Percentiles rank a stretch among this genome's conserved stretches.
Evolutionary conservation across 306 rosid species (phyloP).

Genomic region (Bauhinia variegata): DNA sequence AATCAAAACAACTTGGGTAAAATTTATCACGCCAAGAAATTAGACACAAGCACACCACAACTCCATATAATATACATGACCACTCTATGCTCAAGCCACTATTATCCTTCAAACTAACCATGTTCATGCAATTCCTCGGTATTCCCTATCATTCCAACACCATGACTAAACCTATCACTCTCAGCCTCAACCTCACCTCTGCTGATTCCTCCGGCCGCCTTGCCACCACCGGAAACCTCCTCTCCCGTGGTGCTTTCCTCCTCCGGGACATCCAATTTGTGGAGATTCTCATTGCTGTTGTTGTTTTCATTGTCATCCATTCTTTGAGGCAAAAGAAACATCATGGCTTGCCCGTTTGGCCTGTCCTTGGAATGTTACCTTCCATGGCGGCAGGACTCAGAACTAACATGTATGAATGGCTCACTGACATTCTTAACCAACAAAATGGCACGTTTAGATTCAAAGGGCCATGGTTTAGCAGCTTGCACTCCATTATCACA

Average conservation of each 20-base stretch:
- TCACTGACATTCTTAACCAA: conserved; percentile 43
- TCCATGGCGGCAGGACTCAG: conserved; percentile 52
- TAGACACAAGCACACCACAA: conserved; percentile 22
- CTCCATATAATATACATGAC: conserved; percentile 45
- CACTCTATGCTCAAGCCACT: conserved; percentile 6
- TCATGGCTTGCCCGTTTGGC: conserved; percentile 75
- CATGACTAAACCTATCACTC: conserved; percentile 35
- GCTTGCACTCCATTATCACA: conserved; percentile 68
- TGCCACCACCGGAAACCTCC: neutral
- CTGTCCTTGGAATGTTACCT: conserved; percentile 83
- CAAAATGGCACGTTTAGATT: conserved; percentile 71
- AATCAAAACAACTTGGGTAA: conserved; percentile 46
- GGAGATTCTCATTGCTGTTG: conserved; percentile 60
- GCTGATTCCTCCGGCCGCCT: neutral
- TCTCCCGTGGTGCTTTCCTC: conserved; percentile 27
- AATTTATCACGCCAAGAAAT: conserved; percentile 62
- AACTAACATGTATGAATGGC: conserved; percentile 69
- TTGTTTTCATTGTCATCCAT: conserved; percentile 62
- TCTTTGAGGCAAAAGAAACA: conserved; percentile 62
- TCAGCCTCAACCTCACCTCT: conserved; percentile 38
- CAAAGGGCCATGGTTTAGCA: conserved; percentile 71
- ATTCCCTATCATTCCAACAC: conserved; percentile 44
- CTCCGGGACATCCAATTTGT: conserved; percentile 52
- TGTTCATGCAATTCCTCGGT: conserved; percentile 31
- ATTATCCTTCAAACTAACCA: conserved; percentile 20